phyloP scores from a whole-genome alignment of 768 basidiomycete species.

The Lepiota venenata region DNA sequence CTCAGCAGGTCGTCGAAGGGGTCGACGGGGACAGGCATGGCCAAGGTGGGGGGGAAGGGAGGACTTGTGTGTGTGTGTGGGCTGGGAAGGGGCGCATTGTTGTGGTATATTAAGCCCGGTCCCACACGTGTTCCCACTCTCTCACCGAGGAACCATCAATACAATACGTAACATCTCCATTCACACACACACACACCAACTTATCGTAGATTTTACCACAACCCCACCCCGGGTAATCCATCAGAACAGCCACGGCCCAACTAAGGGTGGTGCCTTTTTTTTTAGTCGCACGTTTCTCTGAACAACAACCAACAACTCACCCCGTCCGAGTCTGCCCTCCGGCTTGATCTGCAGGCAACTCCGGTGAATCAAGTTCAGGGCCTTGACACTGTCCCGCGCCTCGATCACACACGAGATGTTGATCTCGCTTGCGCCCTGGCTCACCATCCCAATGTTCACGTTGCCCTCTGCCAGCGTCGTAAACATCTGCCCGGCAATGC shows the following conservation, averaged over 20 bases:
- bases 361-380: constrained; percentile 93
- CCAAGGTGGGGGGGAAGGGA: constrained; percentile 21
- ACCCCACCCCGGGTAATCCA: constrained; percentile 2
- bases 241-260: constrained; percentile 38
- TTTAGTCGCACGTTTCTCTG: background rate
- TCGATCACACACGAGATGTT: constrained; percentile 95
- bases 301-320: too few relatives aligned
- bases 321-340: constrained; percentile 35
- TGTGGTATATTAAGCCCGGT: constrained; percentile 10
- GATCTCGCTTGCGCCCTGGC: constrained; percentile 94
- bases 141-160: constrained; percentile 30
- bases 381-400: constrained; percentile 81
- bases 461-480: constrained; percentile 89
- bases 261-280: constrained; percentile 15
- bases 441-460: constrained; percentile 99
- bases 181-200: background rate
- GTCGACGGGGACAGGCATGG: constrained; percentile 43
- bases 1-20: constrained; percentile 63
- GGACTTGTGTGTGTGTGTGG: too few relatives aligned
- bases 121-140: constrained; percentile 14
- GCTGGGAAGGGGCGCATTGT: constrained; percentile 17
- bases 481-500: constrained; percentile 95
- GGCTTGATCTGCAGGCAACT: constrained; percentile 75
- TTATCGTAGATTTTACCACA: background rate
- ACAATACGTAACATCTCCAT: constrained; percentile 6